Evolutionary conservation across 805 yeast species (phyloP).

Genomic region (Yarrowia sp.): DNA sequence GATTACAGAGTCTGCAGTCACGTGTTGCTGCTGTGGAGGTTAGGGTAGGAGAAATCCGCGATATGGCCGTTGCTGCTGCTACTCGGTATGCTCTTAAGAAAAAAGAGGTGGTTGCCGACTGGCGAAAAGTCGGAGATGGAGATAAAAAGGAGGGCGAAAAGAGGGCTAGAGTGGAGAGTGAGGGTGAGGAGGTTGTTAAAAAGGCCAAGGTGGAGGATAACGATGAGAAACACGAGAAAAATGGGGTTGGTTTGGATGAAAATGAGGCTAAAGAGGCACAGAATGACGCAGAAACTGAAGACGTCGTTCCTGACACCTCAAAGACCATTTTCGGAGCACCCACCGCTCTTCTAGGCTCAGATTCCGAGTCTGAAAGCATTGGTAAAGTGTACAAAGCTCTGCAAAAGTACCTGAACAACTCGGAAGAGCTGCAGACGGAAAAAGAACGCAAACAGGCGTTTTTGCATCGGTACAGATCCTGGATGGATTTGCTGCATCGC

Average conservation of each 20-base stretch:
- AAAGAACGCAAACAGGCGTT: conserved; percentile 35
- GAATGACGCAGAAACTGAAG: background rate
- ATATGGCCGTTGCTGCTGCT: conserved; percentile 2
- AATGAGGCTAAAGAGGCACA: too few relatives aligned
- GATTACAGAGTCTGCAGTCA: conserved; percentile 44
- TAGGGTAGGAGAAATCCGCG: conserved; percentile 3
- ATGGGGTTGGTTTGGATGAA: too few relatives aligned
- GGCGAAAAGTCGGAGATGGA: background rate
- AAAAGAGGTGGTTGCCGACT: conserved; percentile 11
- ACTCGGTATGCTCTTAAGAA: background rate
- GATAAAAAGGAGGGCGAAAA: background rate
- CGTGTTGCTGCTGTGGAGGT: conserved; percentile 28
- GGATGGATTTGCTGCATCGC: conserved; percentile 68
- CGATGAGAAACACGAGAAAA: background rate
- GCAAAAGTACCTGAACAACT: conserved; percentile 3
- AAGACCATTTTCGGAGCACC: background rate
- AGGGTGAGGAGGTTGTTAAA: background rate
- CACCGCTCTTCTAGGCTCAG: background rate
- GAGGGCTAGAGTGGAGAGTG: background rate
- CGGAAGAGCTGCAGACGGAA: background rate
- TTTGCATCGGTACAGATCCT: conserved; percentile 42
- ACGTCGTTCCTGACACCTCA: background rate
- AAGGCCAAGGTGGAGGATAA: conserved; percentile 33
- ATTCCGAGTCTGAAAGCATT: conserved; percentile 3
- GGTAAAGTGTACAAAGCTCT: background rate